Percentiles rank a stretch among this genome's conserved stretches.
phyloP scores from a whole-genome alignment of 1,139 yeast species.

The Magnusiomyces sp. region DNA sequence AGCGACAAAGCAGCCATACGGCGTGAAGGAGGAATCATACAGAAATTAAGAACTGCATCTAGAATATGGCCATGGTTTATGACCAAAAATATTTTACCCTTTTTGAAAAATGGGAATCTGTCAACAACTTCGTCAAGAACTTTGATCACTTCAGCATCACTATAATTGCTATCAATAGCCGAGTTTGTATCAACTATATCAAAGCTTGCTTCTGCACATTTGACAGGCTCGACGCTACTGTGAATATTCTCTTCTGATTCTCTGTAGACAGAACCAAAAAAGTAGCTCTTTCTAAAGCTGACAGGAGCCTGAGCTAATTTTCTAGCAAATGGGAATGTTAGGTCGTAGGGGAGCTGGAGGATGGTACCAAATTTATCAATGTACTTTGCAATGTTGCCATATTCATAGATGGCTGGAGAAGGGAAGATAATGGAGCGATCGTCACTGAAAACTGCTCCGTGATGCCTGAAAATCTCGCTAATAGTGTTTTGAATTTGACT shows the following conservation, averaged over 20 bases:
- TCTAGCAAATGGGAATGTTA: conserved; percentile 84
- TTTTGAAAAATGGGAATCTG: conserved; percentile 56
- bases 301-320: conserved; percentile 46
- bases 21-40: conserved; percentile 67
- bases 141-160: conserved; percentile 83
- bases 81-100: conserved; percentile 47
- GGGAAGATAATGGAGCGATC: conserved; percentile 65
- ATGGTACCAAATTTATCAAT: conserved; percentile 82
- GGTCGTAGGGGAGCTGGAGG: conserved; percentile 77
- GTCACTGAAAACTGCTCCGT: conserved; percentile 75
- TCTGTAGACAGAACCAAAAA: conserved; percentile 72
- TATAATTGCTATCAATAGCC: conserved; percentile 39
- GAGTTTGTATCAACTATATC: conserved; percentile 48
- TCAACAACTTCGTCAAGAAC: conserved; percentile 66
- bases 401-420: conserved; percentile 62
- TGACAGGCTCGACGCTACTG: conserved; percentile 54
- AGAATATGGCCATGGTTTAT: conserved; percentile 76
- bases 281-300: conserved; percentile 47
- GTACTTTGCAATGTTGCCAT: conserved; percentile 61
- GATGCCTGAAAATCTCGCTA: conserved; percentile 53
- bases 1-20: conserved; percentile 58
- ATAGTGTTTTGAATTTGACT: conserved; percentile 46
- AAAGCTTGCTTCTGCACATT: conserved; percentile 75
- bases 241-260: conserved; percentile 47
- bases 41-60: conserved; percentile 66